Percentiles rank a stretch among this genome's conserved stretches.
Evolutionary conservation across 2,329 filamentous ascomycete species (phyloP).

Genomic region (Bipolaris zeicola): DNA sequence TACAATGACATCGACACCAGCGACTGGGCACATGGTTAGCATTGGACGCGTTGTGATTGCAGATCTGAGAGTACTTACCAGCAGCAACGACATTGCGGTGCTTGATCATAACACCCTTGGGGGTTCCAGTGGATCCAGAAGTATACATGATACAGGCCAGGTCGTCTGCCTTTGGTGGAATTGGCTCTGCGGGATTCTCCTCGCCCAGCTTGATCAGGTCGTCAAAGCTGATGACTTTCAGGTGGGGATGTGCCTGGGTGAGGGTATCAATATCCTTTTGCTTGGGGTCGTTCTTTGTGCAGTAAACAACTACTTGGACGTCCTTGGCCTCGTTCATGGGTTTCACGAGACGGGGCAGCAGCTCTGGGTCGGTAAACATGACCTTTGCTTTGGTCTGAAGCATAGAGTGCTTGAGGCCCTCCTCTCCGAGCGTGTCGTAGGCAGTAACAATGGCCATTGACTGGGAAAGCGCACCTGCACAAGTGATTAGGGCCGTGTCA

Average conservation of each 20-base stretch:
- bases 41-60: not conserved
- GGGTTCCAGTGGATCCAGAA: slow-evolving; percentile 85
- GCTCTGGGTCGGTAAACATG: slow-evolving; percentile 86
- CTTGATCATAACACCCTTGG: slow-evolving; percentile 85
- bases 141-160: slow-evolving; percentile 84
- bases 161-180: slow-evolving; percentile 74
- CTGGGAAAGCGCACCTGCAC: slow-evolving; percentile 71
- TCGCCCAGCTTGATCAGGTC: slow-evolving; percentile 62
- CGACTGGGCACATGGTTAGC: slow-evolving; percentile 54
- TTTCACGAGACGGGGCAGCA: slow-evolving; percentile 61
- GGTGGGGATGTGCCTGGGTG: slow-evolving; percentile 58
- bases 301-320: slow-evolving; percentile 64
- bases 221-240: slow-evolving; percentile 62
- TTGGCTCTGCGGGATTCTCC: slow-evolving; percentile 71
- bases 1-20: slow-evolving; percentile 79
- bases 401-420: slow-evolving; percentile 84
- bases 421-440: slow-evolving; percentile 88
- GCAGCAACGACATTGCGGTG: slow-evolving; percentile 82
- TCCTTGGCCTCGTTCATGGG: slow-evolving; percentile 62
- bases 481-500: slow-evolving; percentile 15
- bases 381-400: slow-evolving; percentile 78
- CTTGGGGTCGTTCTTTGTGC: slow-evolving; percentile 59
- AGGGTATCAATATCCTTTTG: slow-evolving; percentile 61
- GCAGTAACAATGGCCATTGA: slow-evolving; percentile 91
- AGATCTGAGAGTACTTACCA: slow-evolving; percentile 56